Evolutionary conservation across 1,284 basidiomycete species (phyloP).

Genomic region (Papiliotrema laurentii): DNA sequence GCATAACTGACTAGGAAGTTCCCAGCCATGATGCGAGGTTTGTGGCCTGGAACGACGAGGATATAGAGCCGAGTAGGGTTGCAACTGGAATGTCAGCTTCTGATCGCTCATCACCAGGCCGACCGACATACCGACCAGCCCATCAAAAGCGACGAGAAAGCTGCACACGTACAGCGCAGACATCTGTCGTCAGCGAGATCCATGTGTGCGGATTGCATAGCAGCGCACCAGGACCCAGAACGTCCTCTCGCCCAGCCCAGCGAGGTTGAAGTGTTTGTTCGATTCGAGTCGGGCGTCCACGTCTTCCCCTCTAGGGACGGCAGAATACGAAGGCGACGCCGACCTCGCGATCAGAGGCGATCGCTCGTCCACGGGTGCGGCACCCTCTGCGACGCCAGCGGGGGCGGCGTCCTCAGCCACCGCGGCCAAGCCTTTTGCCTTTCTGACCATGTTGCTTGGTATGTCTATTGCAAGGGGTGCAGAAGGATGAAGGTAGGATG

Average conservation of each 20-base stretch:
- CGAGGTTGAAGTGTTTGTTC: constrained; percentile 21
- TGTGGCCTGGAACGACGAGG: constrained; percentile 42
- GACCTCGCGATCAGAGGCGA: neutral
- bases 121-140: constrained; percentile 52
- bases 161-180: constrained; percentile 24
- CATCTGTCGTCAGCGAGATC: neutral
- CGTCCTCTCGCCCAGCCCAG: constrained; percentile 12
- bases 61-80: constrained; percentile 57
- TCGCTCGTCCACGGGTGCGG: neutral
- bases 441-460: neutral
- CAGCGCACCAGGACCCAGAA: constrained; percentile 31
- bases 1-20: constrained; percentile 53
- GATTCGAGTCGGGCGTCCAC: neutral
- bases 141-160: constrained; percentile 74
- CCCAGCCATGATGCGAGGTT: constrained; percentile 76
- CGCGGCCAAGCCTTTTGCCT: neutral
- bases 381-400: neutral
- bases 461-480: too few species aligned
- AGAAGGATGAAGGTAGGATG: too few species aligned
- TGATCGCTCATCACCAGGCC: constrained; percentile 49
- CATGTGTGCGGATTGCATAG: neutral
- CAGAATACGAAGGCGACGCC: neutral
- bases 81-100: constrained; percentile 27
- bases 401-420: neutral
- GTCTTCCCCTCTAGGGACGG: neutral